phyloP scores from a whole-genome alignment of 202 grass and related monocot species.

The Bolboschoenoplectus hybrid region DNA sequence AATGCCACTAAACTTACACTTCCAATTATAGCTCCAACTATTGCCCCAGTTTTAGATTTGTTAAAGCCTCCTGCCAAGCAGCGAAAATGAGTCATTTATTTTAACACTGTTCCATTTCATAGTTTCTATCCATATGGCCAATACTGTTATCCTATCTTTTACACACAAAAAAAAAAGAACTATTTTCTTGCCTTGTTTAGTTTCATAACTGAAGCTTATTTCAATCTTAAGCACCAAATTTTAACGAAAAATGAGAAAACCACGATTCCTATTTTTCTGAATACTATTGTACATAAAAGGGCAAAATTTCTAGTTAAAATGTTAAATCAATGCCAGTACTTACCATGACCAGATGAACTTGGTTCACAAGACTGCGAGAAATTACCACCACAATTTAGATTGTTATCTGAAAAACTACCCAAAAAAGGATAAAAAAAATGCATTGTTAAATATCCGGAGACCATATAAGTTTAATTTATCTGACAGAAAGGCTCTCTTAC shows the following conservation, averaged over 20 bases:
- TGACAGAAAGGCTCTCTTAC: slow-evolving; percentile 47
- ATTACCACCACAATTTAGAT: slow-evolving; percentile 62
- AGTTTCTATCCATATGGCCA: slow-evolving; percentile 1
- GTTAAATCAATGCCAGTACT: slow-evolving; percentile 24
- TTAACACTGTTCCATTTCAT: slow-evolving; percentile 2
- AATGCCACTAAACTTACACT: slow-evolving; percentile 44
- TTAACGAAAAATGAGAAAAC: background rate
- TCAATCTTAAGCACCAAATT: slow-evolving; percentile 19
- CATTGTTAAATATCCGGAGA: background rate
- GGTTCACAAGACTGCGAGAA: slow-evolving; percentile 46
- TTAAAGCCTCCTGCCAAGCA: slow-evolving; percentile 47
- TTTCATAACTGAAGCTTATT: slow-evolving; percentile 1
- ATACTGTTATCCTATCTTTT: background rate
- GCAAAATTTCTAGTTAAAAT: background rate
- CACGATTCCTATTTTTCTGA: background rate
- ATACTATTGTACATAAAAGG: slow-evolving; percentile 4
- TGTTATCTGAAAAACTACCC: slow-evolving; percentile 63
- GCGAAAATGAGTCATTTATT: background rate
- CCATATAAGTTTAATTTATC: slow-evolving; percentile 22
- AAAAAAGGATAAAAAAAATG: slow-evolving; percentile 24
- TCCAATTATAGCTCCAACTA: slow-evolving; percentile 62
- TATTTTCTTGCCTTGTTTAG: background rate
- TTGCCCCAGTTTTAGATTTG: slow-evolving; percentile 47
- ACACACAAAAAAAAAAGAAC: background rate
- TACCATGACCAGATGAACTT: slow-evolving; percentile 46